These are phyloP conservation scores for Diaporthe aspalathi DNA, from an alignment of 2,329 filamentous ascomycete genomes.

Conservation along the genomic window DNA sequence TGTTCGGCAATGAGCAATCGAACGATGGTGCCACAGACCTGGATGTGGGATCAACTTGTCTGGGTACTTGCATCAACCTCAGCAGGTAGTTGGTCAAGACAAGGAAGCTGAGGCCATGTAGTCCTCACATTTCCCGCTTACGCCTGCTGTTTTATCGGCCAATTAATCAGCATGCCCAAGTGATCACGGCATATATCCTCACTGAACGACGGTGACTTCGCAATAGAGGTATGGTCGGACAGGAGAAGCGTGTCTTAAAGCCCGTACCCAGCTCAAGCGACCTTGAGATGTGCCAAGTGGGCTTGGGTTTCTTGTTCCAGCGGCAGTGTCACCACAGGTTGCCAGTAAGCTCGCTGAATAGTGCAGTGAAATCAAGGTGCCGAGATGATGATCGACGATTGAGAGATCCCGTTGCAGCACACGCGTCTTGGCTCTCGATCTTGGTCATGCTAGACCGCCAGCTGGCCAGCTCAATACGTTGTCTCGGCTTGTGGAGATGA, in stretches of 20 bases:
- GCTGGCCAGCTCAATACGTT: not conserved
- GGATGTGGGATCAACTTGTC: no score
- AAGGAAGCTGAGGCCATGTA: no score
- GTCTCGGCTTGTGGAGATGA: not conserved
- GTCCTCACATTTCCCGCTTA: no score
- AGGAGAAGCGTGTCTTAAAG: not conserved
- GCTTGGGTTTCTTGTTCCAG: not conserved
- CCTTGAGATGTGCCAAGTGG: not conserved
- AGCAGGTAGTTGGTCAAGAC: no score
- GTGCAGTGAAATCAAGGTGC: not conserved
- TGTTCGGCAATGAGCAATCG: no score
- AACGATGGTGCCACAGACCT: no score
- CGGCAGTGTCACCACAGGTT: not conserved
- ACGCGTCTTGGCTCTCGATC: conserved; percentile 7
- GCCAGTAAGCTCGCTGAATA: not conserved
- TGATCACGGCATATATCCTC: no score
- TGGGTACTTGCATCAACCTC: no score
- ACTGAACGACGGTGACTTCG: no score
- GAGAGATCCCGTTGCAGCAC: not conserved
- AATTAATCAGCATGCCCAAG: no score
- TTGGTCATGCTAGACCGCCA: not conserved
- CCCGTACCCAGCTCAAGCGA: not conserved
- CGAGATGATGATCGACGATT: conserved; percentile 1
- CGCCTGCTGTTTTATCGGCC: no score
- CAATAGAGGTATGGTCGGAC: no score